Evolutionary conservation across 371 early-diverging fungal genomes (phyloP), one percentile per base, ranked within the genome.

Genomic region (Saksenaea vasiformis): DNA sequence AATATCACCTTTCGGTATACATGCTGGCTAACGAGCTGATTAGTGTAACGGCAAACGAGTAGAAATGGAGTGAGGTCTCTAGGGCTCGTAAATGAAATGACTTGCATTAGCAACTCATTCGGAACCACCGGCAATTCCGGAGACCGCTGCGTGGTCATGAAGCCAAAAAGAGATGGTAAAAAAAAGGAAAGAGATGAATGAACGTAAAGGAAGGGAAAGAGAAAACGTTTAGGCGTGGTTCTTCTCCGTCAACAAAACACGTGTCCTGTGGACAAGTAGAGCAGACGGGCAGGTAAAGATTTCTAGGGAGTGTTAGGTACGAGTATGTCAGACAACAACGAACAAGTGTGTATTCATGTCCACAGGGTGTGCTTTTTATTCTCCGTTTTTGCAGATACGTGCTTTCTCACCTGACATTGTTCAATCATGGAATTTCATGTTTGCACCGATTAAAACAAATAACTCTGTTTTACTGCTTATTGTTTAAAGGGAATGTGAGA

Each of bases 1-100:
- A 80, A 80, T 19, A 78, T 69, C n/a, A 67, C 76, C 56, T 73
- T 76, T 14, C 61, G 69, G 44, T 80, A 80, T 2, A 68, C 76
- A 38, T 55, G 53, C 28, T 69, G 76, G 47, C 73, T 56, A 37
- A 73, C 76, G 0, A 76, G 61, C 14, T 68, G 67, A 65, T 76
- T 69, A 5, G 78, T 78, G 54, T 66, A 69, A 2, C 67, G 56
- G 38, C 64, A 63, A 27, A 74, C 75, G 38, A 69, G 66, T 8
- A 74, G 61, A 59, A 68, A 71, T n/a, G 58, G 39, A 0, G 44
- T 37, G 5, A 62, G 60, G 54, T 63, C 39, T 14, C 53, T 19
- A n/a, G 15, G 60, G 24, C 35, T 35, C 15, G 36, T 47, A 37
- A 60, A 62, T 17, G 10, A 22, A 28, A 69, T 64, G 39, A 72